These are phyloP conservation scores for Zygoascus bituminiphila DNA, from an alignment of 805 yeast genomes.

Conservation along the genomic window DNA sequence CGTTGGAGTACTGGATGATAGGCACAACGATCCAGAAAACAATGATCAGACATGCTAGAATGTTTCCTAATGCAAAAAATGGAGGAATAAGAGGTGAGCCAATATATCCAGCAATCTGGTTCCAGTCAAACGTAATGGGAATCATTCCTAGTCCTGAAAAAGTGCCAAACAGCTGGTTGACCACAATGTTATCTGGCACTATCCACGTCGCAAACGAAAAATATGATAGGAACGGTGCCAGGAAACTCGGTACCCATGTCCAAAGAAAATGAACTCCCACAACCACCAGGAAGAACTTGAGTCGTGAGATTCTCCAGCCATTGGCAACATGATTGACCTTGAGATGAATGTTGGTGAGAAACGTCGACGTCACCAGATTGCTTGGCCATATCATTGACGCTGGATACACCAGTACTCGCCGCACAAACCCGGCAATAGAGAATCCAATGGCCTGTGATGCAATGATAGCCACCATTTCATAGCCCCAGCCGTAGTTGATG, in stretches of 20 bases:
- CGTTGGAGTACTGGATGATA: conserved; percentile 44
- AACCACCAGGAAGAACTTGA: conserved; percentile 39
- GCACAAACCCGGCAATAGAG: conserved; percentile 55
- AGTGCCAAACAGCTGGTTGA: conserved; percentile 59
- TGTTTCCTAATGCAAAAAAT: conserved; percentile 36
- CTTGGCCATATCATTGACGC: conserved; percentile 67
- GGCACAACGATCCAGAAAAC: conserved; percentile 49
- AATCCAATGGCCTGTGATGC: conserved; percentile 61
- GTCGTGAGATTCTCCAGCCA: conserved; percentile 54
- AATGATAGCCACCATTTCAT: conserved; percentile 42
- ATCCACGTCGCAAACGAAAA: conserved; percentile 62
- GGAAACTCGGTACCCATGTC: conserved; percentile 54
- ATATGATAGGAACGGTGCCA: conserved; percentile 49
- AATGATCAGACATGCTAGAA: conserved; percentile 40
- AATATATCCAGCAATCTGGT: conserved; percentile 45
- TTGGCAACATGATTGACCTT: conserved; percentile 44
- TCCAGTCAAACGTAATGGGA: conserved; percentile 67
- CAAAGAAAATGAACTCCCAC: conserved; percentile 38
- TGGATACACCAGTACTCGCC: conserved; percentile 54
- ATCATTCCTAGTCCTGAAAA: conserved; percentile 53
- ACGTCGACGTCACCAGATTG: conserved; percentile 50
- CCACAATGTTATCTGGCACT: conserved; percentile 45
- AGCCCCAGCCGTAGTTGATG: conserved; percentile 41
- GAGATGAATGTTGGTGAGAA: conserved; percentile 45
- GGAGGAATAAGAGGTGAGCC: conserved; percentile 64